These are phyloP conservation scores for Cordyceps militaris DNA, from an alignment of 2,329 filamentous ascomycete species.

Conservation along the genomic window DNA sequence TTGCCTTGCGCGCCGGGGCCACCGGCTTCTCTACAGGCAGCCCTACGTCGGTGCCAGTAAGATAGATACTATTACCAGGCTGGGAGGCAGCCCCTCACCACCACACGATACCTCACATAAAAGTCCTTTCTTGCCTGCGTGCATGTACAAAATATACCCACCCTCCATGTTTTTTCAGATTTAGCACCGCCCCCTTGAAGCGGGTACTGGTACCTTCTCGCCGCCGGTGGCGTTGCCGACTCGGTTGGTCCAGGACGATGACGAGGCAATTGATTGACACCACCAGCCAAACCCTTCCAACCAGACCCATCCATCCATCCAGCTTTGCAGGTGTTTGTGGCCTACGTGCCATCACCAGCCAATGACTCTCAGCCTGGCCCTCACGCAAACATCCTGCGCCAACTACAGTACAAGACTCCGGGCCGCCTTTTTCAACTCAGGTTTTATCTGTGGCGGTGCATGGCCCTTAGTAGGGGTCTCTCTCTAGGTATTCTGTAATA, in stretches of 20 bases:
- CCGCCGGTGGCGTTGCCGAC: constrained; percentile 13
- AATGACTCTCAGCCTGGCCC: too few species aligned
- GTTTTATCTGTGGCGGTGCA: constrained; percentile 8
- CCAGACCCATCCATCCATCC: neutral
- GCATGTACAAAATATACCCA: neutral
- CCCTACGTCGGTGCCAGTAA: neutral
- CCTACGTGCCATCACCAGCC: too few species aligned
- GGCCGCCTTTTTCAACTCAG: neutral
- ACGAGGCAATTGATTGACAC: constrained; percentile 29
- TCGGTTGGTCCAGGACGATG: constrained; percentile 27
- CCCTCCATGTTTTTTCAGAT: constrained; percentile 14
- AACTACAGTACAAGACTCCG: neutral
- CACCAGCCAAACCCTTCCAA: neutral
- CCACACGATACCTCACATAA: neutral
- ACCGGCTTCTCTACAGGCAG: neutral
- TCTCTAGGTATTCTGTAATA: too few species aligned
- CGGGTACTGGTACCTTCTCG: constrained; percentile 17
- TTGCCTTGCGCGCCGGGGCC: too few species aligned
- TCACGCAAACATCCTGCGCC: too few species aligned
- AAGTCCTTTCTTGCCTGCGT: neutral
- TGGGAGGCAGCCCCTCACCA: neutral
- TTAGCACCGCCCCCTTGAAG: constrained; percentile 1
- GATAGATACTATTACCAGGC: neutral
- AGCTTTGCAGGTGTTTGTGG: neutral
- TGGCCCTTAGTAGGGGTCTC: neutral